Conservation (phyloP, 2,329 filamentous ascomycete genomes). For the Amauroascus niger region DNA sequence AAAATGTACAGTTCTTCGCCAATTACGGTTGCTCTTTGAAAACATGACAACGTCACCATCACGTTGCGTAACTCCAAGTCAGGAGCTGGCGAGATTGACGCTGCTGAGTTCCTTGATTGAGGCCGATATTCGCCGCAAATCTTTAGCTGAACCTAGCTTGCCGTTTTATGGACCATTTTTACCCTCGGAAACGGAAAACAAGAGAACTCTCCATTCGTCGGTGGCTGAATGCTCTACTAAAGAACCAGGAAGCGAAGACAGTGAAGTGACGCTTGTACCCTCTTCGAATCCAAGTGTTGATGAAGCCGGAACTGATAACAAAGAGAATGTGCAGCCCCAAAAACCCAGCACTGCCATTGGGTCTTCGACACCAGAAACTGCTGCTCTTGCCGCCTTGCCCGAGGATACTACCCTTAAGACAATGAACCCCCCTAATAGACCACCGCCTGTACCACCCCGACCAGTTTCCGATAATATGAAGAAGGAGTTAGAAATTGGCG, state of each 20-base stretch:
- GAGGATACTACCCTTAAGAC: slow-evolving; percentile 11
- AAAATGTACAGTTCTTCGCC: slow-evolving; percentile 53
- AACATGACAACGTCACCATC: slow-evolving; percentile 56
- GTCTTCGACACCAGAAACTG: not conserved
- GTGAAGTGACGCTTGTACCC: not conserved
- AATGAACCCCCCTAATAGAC: slow-evolving; percentile 36
- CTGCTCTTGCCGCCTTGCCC: not conserved
- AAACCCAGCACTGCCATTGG: not conserved
- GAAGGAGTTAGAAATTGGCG: slow-evolving; percentile 48
- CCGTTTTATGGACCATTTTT: slow-evolving; percentile 40
- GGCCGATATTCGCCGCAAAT: slow-evolving; percentile 42
- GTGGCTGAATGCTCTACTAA: slow-evolving; percentile 20
- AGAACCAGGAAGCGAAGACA: slow-evolving; percentile 16
- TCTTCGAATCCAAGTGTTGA: not conserved
- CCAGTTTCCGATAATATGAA: slow-evolving; percentile 35
- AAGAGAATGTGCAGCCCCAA: slow-evolving; percentile 1
- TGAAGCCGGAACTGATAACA: not conserved
- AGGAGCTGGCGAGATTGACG: slow-evolving; percentile 70
- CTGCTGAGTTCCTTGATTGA: slow-evolving; percentile 53
- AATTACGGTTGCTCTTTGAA: slow-evolving; percentile 60
- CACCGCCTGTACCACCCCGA: slow-evolving; percentile 52
- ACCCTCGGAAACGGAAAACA: slow-evolving; percentile 23
- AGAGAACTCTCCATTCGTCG: slow-evolving; percentile 3
- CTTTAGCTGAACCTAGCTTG: slow-evolving; percentile 31
- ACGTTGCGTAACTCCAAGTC: slow-evolving; percentile 58